Conservation (phyloP, 2,329 filamentous ascomycete genomes). For the Teratosphaeria epicoccoides region DNA sequence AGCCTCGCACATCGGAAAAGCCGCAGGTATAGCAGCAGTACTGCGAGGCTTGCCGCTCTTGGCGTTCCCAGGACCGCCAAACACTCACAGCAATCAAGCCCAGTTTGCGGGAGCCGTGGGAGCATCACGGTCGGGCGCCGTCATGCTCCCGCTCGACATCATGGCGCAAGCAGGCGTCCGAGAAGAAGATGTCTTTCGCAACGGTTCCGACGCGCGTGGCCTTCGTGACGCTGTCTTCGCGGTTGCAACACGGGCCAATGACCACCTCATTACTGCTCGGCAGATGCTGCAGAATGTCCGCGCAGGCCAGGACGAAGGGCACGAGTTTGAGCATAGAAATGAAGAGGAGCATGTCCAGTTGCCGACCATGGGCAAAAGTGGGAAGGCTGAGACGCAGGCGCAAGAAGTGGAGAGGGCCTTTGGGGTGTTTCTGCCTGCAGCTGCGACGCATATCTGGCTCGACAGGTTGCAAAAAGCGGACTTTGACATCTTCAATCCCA, state of each 20-base stretch:
- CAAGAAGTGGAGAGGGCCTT: slow-evolving; percentile 59
- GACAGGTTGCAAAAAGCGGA: slow-evolving; percentile 65
- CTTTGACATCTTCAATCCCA: slow-evolving; percentile 67
- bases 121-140: slow-evolving; percentile 46
- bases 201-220: slow-evolving; percentile 66
- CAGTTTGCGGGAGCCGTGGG: slow-evolving; percentile 27
- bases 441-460: slow-evolving; percentile 70
- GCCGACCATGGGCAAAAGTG: slow-evolving; percentile 10
- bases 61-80: slow-evolving; percentile 60
- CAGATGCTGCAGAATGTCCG: slow-evolving; percentile 80
- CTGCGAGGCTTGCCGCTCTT: slow-evolving; percentile 80
- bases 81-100: slow-evolving; percentile 43
- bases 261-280: slow-evolving; percentile 85
- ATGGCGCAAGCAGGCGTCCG: slow-evolving; percentile 73
- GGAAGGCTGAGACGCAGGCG: slow-evolving; percentile 26
- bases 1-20: slow-evolving; percentile 90
- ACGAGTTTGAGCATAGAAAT: slow-evolving; percentile 78
- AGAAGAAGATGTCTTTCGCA: slow-evolving; percentile 81
- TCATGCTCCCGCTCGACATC: slow-evolving; percentile 77
- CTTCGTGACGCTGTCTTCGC: slow-evolving; percentile 83
- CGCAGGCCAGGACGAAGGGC: slow-evolving; percentile 62
- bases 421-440: slow-evolving; percentile 67
- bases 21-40: slow-evolving; percentile 74
- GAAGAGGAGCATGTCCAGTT: slow-evolving; percentile 57
- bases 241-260: slow-evolving; percentile 86